Percentiles rank a stretch among this genome's conserved stretches.
phyloP scores from a whole-genome alignment of 495 filamentous ascomycete species.

The Penicillium coprophilum region DNA sequence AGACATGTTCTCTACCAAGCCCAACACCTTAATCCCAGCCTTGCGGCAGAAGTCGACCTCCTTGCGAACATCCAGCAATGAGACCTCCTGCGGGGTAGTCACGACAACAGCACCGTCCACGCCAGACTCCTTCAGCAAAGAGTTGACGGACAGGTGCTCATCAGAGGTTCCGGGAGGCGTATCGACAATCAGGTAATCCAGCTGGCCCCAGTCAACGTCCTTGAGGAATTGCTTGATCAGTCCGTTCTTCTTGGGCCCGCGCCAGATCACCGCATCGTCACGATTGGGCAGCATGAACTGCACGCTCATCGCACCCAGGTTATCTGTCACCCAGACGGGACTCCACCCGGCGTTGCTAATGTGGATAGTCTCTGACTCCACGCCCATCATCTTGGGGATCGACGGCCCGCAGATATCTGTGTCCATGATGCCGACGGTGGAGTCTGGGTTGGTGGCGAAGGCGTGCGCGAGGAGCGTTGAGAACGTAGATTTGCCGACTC shows the following conservation, averaged over 20 bases:
- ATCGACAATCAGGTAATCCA: constrained; percentile 91
- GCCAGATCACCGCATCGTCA: constrained; percentile 95
- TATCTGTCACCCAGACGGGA: constrained; percentile 91
- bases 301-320: constrained; percentile 90
- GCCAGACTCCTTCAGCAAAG: constrained; percentile 79
- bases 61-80: constrained; percentile 86
- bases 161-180: constrained; percentile 94
- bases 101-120: constrained; percentile 92
- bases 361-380: constrained; percentile 89
- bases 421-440: constrained; percentile 88
- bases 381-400: constrained; percentile 98
- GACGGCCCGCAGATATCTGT: constrained; percentile 93
- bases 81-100: constrained; percentile 95
- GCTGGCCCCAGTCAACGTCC: constrained; percentile 94
- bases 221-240: constrained; percentile 96
- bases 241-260: constrained; percentile 97
- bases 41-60: constrained; percentile 97
- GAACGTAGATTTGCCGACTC: constrained; percentile 94
- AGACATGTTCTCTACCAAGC: constrained; percentile 96
- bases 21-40: constrained; percentile 83
- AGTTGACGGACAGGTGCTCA: constrained; percentile 91
- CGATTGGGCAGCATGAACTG: constrained; percentile 95
- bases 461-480: constrained; percentile 81
- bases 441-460: constrained; percentile 73
- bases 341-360: constrained; percentile 80